phyloP scores from a whole-genome alignment of 768 basidiomycete species.

The Termitomyces sp. region DNA sequence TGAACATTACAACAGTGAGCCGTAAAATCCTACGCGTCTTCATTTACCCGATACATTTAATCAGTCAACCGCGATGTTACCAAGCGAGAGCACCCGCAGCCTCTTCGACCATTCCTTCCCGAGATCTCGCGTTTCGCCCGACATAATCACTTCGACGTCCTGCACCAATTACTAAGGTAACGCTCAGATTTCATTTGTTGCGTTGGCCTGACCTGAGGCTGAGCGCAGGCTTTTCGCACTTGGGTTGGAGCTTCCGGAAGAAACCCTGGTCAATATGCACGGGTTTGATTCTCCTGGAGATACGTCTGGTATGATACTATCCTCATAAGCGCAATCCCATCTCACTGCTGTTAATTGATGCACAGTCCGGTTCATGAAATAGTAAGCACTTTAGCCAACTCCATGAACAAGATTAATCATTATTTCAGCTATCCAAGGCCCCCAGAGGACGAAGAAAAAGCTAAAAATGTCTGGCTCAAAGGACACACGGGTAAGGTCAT shows the following conservation, averaged over 20 bases:
- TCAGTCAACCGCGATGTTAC: slow-evolving; percentile 34
- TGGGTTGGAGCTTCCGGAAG: slow-evolving; percentile 45
- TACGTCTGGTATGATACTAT: slow-evolving; percentile 28
- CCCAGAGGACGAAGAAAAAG: slow-evolving; percentile 39
- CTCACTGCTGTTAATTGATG: not conserved
- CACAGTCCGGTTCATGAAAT: slow-evolving; percentile 48
- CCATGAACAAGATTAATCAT: not conserved
- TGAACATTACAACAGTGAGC: slow-evolving; percentile 61
- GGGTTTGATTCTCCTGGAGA: slow-evolving; percentile 35
- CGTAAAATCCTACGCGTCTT: not conserved
- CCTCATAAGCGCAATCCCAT: not conserved
- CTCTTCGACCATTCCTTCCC: slow-evolving; percentile 33
- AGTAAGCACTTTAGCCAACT: slow-evolving; percentile 27
- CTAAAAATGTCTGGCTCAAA: slow-evolving; percentile 51
- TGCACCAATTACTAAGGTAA: slow-evolving; percentile 36
- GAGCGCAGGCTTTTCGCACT: slow-evolving; percentile 32
- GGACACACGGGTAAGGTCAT: slow-evolving; percentile 41
- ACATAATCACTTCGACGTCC: slow-evolving; percentile 37
- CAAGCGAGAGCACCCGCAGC: slow-evolving; percentile 32
- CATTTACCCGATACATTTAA: not conserved
- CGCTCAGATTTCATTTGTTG: not conserved
- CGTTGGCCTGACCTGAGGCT: not conserved
- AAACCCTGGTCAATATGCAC: slow-evolving; percentile 41
- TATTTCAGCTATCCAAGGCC: slow-evolving; percentile 38
- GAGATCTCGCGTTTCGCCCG: slow-evolving; percentile 35